Base-by-base conservation (phyloP, 768 basidiomycete genomes). In the Tulasnella calospora region DNA sequence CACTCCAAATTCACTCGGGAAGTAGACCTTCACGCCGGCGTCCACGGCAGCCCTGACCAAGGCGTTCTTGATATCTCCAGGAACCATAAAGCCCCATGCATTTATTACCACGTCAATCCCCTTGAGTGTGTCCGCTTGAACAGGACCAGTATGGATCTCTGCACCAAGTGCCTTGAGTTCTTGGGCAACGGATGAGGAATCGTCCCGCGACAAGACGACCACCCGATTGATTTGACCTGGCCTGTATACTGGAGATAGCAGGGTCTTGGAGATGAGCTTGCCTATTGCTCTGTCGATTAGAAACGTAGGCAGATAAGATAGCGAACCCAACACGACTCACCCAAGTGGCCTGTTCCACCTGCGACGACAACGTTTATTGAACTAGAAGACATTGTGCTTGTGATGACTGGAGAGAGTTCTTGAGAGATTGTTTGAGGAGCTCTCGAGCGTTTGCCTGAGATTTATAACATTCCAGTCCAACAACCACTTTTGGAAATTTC, bases 1-100 rank as follows among this genome's bases (percentile, higher is more conserved):
- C 74, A 75, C 41, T 46, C 74, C 74, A 33, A 51, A 75, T 38
- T 75, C 74, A 13, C 46, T 51, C 9, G 74, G 74, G 33, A 75
- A 47, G 44, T 75, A 75, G 44, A 75, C 55, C 55, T 51, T 75
- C n/a, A 61, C 74, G 15, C 74, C 74, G 15, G 44, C 74, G 81
- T 80, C 41, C 79, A 15, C 17, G 69, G 79, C 61, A 80, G 80
- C 55, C 82, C 80, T 72, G 21, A 30, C 71, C 33, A 67, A 41
- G 2, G 36, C 10, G 38, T 40, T 5, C 30, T 72, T 72, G 38
- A 46, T 72, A 6, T 46, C 71, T 36, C 71, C 71, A 38, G 71
- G 71, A 21, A 72, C 36, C 36, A 36, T n/a, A 38, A 72, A 40
- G 3, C 71, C 44, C 71, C 71, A 72, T 15, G 44, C 71, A 72